phyloP scores from a whole-genome alignment of 768 basidiomycete genomes.

The Melanogaster broomeanus region DNA sequence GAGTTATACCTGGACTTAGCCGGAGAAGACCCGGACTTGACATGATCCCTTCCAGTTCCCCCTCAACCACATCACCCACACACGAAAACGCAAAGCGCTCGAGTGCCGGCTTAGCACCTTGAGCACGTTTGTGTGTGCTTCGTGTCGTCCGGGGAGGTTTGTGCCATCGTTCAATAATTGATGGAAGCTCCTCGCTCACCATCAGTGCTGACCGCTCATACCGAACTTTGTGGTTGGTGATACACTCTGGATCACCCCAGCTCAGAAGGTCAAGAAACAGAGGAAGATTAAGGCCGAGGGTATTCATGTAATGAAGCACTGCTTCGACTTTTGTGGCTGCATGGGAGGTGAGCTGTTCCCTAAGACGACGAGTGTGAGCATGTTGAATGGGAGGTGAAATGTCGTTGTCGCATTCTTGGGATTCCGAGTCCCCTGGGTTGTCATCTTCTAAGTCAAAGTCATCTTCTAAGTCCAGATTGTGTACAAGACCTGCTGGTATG shows the following conservation, averaged over 20 bases:
- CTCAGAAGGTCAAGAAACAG: constrained; percentile 35
- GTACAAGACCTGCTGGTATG: neutral
- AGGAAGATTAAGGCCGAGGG: constrained; percentile 20
- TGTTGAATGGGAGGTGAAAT: neutral
- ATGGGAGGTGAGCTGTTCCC: neutral
- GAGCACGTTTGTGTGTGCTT: constrained; percentile 12
- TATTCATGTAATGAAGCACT: constrained; percentile 7
- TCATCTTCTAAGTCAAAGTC: too few relatives aligned
- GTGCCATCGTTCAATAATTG: too few relatives aligned
- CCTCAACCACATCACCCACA: constrained; percentile 9
- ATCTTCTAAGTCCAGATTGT: neutral
- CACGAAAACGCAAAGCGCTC: constrained; percentile 22
- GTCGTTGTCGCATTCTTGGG: neutral
- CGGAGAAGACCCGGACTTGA: too few relatives aligned
- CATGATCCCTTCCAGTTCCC: constrained; percentile 21
- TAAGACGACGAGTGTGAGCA: neutral
- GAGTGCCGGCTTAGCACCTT: constrained; percentile 18
- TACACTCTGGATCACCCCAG: constrained; percentile 33
- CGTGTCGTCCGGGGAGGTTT: too few relatives aligned
- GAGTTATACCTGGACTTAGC: too few relatives aligned
- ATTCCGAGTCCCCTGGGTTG: neutral
- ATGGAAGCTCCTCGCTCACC: neutral
- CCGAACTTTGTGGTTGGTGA: constrained; percentile 21
- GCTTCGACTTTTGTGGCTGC: neutral
- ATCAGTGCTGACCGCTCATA: constrained; percentile 12